Percentiles rank a stretch among this genome's conserved stretches.
These are phyloP conservation scores for Fomitiporia mediterranea DNA, from an alignment of 1,284 basidiomycete genomes.

Conservation along the genomic window DNA sequence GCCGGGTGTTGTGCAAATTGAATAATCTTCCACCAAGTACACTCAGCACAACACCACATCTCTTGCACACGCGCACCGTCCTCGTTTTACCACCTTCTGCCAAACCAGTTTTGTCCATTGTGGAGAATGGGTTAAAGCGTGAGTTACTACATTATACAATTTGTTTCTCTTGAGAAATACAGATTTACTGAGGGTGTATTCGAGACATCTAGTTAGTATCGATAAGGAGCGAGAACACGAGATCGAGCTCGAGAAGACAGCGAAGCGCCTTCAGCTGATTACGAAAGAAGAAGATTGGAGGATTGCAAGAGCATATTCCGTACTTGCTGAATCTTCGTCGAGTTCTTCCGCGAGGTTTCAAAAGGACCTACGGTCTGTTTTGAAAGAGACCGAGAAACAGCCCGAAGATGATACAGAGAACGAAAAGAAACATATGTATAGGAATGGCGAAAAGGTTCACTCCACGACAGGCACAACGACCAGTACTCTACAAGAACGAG, in stretches of 20 bases:
- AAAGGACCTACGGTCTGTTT: not conserved
- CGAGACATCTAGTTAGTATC: conserved; percentile 21
- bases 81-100: conserved; percentile 47
- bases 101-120: conserved; percentile 13
- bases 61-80: conserved; percentile 63
- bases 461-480: conserved; percentile 31
- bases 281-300: conserved; percentile 66
- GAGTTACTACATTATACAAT: not conserved
- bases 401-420: not conserved
- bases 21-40: conserved; percentile 64
- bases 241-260: conserved; percentile 49
- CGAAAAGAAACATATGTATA: conserved; percentile 22
- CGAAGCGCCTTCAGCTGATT: conserved; percentile 54
- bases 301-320: conserved; percentile 62
- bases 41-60: conserved; percentile 64
- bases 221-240: conserved; percentile 39
- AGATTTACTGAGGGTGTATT: conserved; percentile 1
- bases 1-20: conserved; percentile 51
- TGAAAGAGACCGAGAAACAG: conserved; percentile 25
- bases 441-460: conserved; percentile 16
- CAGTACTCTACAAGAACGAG: conserved; percentile 34
- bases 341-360: conserved; percentile 28
- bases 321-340: conserved; percentile 41
- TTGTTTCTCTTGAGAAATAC: no score
- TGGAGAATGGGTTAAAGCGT: not conserved